Percentiles rank a stretch among this genome's conserved stretches.
Evolutionary conservation across 768 basidiomycete genomes (phyloP).

Genomic region (Boletus vermiculosoides): DNA sequence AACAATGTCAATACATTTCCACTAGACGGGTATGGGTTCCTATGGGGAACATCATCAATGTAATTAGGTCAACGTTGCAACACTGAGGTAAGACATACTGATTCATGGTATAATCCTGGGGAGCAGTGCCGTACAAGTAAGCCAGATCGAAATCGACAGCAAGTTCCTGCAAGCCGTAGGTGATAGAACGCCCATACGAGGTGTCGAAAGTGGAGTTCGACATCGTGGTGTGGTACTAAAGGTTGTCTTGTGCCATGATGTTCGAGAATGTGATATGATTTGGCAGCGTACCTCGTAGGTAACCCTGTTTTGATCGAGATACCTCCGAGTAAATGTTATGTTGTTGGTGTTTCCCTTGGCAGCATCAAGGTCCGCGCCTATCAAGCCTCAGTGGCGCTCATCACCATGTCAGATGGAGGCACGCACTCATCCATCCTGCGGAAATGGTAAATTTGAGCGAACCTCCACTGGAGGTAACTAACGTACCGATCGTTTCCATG

Average conservation of each 20-base stretch:
- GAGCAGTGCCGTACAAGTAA: conserved; percentile 66
- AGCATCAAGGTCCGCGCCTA: conserved; percentile 50
- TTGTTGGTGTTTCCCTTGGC: conserved; percentile 41
- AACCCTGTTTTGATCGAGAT: conserved; percentile 77
- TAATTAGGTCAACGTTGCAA: background rate
- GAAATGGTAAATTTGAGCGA: background rate
- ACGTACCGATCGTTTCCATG: conserved; percentile 86
- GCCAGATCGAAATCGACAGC: conserved; percentile 60
- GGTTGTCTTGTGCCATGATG: background rate
- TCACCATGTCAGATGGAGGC: background rate
- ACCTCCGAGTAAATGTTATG: conserved; percentile 65
- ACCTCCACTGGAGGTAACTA: background rate
- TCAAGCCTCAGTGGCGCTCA: background rate
- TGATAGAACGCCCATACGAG: conserved; percentile 48
- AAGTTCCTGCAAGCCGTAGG: conserved; percentile 51
- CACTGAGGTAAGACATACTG: conserved; percentile 40
- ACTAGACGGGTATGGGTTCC: conserved; percentile 61
- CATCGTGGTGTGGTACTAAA: conserved; percentile 62
- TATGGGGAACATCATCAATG: conserved; percentile 19
- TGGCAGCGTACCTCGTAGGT: conserved; percentile 59
- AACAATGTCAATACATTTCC: conserved; percentile 60
- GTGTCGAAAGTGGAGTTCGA: conserved; percentile 65
- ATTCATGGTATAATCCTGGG: conserved; percentile 68
- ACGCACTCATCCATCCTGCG: conserved; percentile 62
- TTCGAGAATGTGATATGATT: background rate